A percentile compares a stretch with the other conserved stretches of the same genome.
These are phyloP conservation scores for Phytophthora lateralis DNA, from an alignment of 352 stramenopile species.

Conservation along the genomic window DNA sequence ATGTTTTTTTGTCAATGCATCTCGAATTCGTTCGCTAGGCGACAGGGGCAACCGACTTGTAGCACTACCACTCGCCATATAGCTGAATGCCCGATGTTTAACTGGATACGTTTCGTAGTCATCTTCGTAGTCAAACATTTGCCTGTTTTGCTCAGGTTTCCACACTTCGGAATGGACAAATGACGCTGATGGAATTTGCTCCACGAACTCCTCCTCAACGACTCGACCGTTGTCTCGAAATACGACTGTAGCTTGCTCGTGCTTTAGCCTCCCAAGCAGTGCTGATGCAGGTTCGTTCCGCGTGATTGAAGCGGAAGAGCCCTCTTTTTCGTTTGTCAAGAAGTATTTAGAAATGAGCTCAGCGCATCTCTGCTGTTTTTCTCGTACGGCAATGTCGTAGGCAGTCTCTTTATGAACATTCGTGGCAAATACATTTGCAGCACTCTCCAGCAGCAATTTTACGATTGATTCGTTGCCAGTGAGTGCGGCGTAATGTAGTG, in stretches of 20 bases:
- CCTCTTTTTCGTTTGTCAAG: slow-evolving; percentile 42
- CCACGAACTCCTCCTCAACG: slow-evolving; percentile 23
- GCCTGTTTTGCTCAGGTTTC: slow-evolving; percentile 1
- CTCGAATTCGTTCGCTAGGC: slow-evolving; percentile 59
- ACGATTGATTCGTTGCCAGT: slow-evolving; percentile 67
- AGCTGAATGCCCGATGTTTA: slow-evolving; percentile 22
- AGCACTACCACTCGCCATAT: slow-evolving; percentile 12
- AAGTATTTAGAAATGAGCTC: slow-evolving; percentile 68
- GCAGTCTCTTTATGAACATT: slow-evolving; percentile 72
- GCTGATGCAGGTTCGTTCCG: slow-evolving; percentile 57
- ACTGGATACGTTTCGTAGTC: slow-evolving; percentile 17
- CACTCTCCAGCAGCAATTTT: slow-evolving; percentile 76
- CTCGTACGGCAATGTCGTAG: slow-evolving; percentile 63
- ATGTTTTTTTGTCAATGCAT: slow-evolving; percentile 50
- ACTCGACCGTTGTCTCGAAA: slow-evolving; percentile 24
- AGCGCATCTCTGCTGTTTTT: slow-evolving; percentile 52
- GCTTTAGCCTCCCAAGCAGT: slow-evolving; percentile 35
- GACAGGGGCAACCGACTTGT: slow-evolving; percentile 44
- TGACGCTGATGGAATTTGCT: slow-evolving; percentile 20
- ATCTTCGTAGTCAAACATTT: slow-evolving; percentile 9
- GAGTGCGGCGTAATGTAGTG: slow-evolving; percentile 76
- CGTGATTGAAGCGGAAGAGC: slow-evolving; percentile 21
- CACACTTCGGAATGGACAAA: slow-evolving; percentile 24
- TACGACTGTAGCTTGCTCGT: slow-evolving; percentile 12
- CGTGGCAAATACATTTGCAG: slow-evolving; percentile 62